Conservation (phyloP, 768 basidiomycete genomes). For the Panaeolus papilionaceus region DNA sequence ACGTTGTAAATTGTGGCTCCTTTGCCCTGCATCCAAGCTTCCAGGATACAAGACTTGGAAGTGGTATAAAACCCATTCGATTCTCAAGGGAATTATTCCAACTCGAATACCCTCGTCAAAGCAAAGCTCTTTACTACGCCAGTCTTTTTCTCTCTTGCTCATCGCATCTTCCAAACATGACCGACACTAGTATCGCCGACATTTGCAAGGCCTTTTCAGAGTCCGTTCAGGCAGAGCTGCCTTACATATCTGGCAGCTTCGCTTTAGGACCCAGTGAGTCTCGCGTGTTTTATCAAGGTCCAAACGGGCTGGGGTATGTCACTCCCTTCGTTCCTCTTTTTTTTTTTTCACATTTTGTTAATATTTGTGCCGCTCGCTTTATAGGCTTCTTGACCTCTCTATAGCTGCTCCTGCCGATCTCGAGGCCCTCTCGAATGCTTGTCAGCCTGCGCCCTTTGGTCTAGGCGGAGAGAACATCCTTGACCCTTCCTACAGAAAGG, state of each 20-base stretch:
- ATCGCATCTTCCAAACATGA: background rate
- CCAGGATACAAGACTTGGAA: background rate
- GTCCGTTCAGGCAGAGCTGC: background rate
- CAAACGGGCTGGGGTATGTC: background rate
- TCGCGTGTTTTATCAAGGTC: background rate
- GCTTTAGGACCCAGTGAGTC: background rate
- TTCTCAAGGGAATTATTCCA: too few relatives aligned
- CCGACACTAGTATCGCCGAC: background rate
- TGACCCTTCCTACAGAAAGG: conserved; percentile 53
- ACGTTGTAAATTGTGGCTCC: background rate
- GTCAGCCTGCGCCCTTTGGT: conserved; percentile 50
- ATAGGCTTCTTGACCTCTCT: conserved; percentile 10
- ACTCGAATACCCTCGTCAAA: too few relatives aligned
- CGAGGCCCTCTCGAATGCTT: conserved; percentile 37
- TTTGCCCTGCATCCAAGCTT: background rate
- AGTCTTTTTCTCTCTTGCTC: background rate
- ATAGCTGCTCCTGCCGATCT: conserved; percentile 23
- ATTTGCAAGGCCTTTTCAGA: background rate
- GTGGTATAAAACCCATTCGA: background rate
- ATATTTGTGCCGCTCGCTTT: too few relatives aligned
- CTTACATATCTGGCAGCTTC: background rate
- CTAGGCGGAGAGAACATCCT: conserved; percentile 40
- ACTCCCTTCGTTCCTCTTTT: background rate
- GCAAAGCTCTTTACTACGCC: too few relatives aligned
- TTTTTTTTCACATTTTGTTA: background rate